Conservation (phyloP, 1,284 basidiomycete species). For the Austropuccinia psidii region DNA sequence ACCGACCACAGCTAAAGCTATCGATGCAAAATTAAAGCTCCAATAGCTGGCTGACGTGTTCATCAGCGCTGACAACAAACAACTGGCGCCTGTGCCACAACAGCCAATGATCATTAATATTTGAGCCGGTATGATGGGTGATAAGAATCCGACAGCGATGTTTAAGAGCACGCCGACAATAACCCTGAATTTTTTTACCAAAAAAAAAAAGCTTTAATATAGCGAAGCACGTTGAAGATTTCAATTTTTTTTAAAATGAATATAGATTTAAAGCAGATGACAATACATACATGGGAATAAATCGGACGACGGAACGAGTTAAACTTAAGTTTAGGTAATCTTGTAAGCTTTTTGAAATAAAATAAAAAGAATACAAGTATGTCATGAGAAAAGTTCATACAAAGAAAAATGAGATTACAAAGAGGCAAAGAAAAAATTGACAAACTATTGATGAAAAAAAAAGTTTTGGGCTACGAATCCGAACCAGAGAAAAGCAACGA, state of each 20-base stretch:
- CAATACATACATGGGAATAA: conserved; percentile 26
- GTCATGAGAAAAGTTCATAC: neutral
- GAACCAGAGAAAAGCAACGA: conserved; percentile 23
- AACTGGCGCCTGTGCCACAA: neutral
- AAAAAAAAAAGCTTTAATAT: neutral
- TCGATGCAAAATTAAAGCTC: conserved; percentile 21
- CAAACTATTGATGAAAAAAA: conserved; percentile 34
- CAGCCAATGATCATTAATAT: conserved; percentile 22
- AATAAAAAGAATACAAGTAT: neutral
- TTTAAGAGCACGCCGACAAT: conserved; percentile 12
- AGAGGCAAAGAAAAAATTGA: neutral
- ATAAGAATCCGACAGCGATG: conserved; percentile 10
- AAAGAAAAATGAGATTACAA: neutral
- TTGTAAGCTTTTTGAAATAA: conserved; percentile 14
- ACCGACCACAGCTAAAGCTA: conserved; percentile 23
- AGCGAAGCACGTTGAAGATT: neutral
- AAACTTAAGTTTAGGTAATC: conserved; percentile 12
- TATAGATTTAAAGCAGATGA: neutral
- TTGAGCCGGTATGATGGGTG: conserved; percentile 18
- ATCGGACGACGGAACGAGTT: conserved; percentile 14
- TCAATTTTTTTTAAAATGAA: neutral
- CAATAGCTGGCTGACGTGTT: conserved; percentile 33
- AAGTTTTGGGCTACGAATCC: conserved; percentile 27
- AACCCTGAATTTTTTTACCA: neutral
- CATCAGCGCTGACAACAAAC: conserved; percentile 10